Evolutionary conservation across 1,139 yeast genomes (phyloP).

Genomic region (Debaryomycetaceae sp.): DNA sequence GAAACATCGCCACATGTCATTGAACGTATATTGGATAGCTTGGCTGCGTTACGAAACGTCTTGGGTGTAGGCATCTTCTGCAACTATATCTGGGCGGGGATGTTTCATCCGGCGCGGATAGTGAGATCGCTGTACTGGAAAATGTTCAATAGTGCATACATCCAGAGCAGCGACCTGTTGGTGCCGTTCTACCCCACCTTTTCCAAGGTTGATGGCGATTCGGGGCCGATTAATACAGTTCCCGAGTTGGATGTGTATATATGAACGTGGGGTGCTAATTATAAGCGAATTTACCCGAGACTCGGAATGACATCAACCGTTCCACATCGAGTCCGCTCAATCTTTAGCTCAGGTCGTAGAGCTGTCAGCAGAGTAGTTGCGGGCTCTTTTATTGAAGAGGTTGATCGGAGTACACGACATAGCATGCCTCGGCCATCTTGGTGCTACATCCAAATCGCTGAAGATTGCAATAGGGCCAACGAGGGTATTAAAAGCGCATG

Average conservation of each 20-base stretch:
- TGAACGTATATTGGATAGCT: conserved; percentile 65
- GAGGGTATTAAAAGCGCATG: too few species aligned
- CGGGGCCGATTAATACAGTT: conserved; percentile 11
- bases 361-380: too few species aligned
- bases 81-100: conserved; percentile 78
- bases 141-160: conserved; percentile 65
- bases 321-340: too few species aligned
- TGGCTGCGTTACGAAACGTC: conserved; percentile 63
- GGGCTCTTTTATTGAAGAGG: too few species aligned
- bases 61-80: conserved; percentile 68
- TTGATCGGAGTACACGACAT: too few species aligned
- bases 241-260: conserved; percentile 29
- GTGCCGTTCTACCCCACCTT: conserved; percentile 75
- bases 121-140: conserved; percentile 85
- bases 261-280: too few species aligned
- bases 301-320: too few species aligned
- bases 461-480: too few species aligned
- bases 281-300: too few species aligned
- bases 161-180: conserved; percentile 62
- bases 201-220: conserved; percentile 18
- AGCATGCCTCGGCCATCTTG: too few species aligned
- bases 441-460: too few species aligned
- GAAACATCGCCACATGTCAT: conserved; percentile 96
- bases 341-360: too few species aligned
- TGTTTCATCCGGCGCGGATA: conserved; percentile 87